phyloP scores from a whole-genome alignment of 257 asterid genomes.

The Vinca minor region DNA sequence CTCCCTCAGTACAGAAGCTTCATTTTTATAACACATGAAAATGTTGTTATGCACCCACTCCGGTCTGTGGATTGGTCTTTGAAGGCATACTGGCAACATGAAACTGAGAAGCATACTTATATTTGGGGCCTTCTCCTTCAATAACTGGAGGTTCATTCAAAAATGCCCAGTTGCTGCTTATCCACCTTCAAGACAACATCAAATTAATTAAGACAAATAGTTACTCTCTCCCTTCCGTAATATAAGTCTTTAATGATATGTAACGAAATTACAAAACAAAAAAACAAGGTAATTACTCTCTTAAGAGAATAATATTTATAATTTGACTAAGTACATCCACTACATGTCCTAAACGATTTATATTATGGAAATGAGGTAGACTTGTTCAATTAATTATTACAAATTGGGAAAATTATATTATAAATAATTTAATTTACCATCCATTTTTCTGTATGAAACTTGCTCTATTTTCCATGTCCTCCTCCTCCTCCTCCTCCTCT shows the following conservation, averaged over 20 bases:
- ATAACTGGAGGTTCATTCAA: conserved; percentile 77
- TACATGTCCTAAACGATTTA: too few species aligned
- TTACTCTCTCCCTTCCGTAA: too few species aligned
- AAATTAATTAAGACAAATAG: too few species aligned
- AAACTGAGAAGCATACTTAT: conserved; percentile 52
- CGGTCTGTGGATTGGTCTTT: conserved; percentile 19
- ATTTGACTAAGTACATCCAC: too few species aligned
- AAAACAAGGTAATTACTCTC: too few species aligned
- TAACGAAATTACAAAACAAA: too few species aligned
- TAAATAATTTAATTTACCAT: too few species aligned
- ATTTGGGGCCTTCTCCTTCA: conserved; percentile 27
- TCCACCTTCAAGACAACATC: conserved; percentile 52
- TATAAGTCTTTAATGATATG: too few species aligned
- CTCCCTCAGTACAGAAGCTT: neutral
- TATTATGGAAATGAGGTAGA: too few species aligned
- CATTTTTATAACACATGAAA: neutral
- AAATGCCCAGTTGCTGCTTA: conserved; percentile 67
- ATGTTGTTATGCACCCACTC: conserved; percentile 21
- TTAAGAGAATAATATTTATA: too few species aligned
- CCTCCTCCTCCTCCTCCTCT: conserved; percentile 4
- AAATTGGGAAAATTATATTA: too few species aligned
- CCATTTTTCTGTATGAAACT: conserved; percentile 48
- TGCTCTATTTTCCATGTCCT: conserved; percentile 30
- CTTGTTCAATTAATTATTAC: too few species aligned
- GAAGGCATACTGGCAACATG: conserved; percentile 35